Conservation (phyloP, 2,329 filamentous ascomycete species). For the Tolypocladium inflatum region DNA sequence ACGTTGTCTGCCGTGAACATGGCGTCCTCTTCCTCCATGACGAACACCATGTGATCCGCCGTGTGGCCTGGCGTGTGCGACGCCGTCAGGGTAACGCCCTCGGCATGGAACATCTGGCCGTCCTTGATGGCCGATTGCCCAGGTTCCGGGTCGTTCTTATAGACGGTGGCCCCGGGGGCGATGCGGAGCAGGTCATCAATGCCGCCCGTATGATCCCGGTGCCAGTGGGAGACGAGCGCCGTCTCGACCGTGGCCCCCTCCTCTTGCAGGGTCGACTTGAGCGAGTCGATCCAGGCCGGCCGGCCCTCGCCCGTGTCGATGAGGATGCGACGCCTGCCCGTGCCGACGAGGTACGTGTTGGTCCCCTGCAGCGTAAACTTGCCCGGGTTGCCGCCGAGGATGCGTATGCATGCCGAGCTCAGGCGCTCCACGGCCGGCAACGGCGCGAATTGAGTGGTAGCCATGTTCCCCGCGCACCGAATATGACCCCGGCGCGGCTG, state of each 20-base stretch:
- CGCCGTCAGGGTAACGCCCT: constrained; percentile 59
- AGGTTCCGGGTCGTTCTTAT: constrained; percentile 53
- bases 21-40: constrained; percentile 68
- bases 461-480: neutral
- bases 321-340: constrained; percentile 62
- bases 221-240: constrained; percentile 84
- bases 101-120: constrained; percentile 43
- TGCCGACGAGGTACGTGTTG: constrained; percentile 89
- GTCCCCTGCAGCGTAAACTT: constrained; percentile 73
- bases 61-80: constrained; percentile 61
- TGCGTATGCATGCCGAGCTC: constrained; percentile 68
- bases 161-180: constrained; percentile 53
- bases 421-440: constrained; percentile 70
- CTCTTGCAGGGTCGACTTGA: constrained; percentile 54
- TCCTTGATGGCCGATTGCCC: constrained; percentile 36
- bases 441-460: constrained; percentile 33
- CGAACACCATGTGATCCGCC: constrained; percentile 69
- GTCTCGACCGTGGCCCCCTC: constrained; percentile 61
- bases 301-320: constrained; percentile 86
- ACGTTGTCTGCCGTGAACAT: constrained; percentile 90
- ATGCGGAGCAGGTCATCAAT: constrained; percentile 57
- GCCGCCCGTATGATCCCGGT: constrained; percentile 75
- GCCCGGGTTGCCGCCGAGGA: constrained; percentile 83
- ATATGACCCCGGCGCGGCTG: neutral
- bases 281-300: constrained; percentile 58